phyloP scores from a whole-genome alignment of 441 rosid genomes.

The Aleurites moluccanus region DNA sequence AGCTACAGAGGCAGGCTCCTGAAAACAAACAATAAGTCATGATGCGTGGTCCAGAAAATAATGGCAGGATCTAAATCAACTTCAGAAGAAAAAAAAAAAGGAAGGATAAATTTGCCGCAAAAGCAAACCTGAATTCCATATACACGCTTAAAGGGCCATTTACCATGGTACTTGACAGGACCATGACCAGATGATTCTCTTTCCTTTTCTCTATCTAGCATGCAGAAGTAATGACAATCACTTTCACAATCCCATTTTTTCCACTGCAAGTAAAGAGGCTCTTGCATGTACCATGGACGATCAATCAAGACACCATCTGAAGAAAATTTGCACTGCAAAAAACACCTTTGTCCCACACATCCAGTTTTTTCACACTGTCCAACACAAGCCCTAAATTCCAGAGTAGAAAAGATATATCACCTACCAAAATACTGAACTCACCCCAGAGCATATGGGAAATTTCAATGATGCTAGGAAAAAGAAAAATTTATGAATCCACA shows the following conservation, averaged over 20 bases:
- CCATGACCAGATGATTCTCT: conserved; percentile 49
- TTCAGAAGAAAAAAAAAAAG: neutral
- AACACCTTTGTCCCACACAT: conserved; percentile 47
- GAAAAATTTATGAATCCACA: conserved; percentile 9
- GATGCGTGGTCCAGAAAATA: conserved; percentile 10
- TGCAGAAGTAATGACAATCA: conserved; percentile 86
- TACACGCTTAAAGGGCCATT: conserved; percentile 90
- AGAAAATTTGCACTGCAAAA: conserved; percentile 69
- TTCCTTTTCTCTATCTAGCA: conserved; percentile 72
- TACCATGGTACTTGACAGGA: conserved; percentile 90
- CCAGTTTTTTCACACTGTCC: conserved; percentile 26
- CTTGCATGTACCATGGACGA: conserved; percentile 81
- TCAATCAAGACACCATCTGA: conserved; percentile 41
- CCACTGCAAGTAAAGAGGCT: conserved; percentile 77
- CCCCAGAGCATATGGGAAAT: neutral
- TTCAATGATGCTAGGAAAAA: neutral
- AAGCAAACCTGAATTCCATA: conserved; percentile 77
- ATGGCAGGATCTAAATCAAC: neutral
- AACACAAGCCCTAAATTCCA: conserved; percentile 26
- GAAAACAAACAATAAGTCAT: conserved; percentile 25
- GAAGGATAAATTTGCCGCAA: conserved; percentile 12
- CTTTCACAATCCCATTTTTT: conserved; percentile 76
- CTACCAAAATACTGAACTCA: neutral
- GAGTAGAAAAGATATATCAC: neutral
- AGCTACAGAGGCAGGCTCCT: conserved; percentile 89